phyloP scores from a whole-genome alignment of 352 stramenopile genomes.

The Phytophthora ramorum region DNA sequence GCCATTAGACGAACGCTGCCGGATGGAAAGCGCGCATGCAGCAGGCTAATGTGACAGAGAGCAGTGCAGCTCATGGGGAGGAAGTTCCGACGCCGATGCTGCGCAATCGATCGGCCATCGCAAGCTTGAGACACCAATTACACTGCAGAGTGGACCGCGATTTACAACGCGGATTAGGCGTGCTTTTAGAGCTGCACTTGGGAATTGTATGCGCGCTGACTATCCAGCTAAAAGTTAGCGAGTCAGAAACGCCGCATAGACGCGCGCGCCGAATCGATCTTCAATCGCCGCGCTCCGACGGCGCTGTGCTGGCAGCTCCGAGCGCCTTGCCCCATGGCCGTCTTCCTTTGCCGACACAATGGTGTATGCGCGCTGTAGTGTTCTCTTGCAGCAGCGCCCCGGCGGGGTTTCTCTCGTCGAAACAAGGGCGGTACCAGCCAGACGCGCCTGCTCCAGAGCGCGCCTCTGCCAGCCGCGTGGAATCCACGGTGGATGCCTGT shows the following conservation, averaged over 20 bases:
- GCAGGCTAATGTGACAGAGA: slow-evolving; percentile 20
- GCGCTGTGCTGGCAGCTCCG: slow-evolving; percentile 9
- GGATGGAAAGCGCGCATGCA: background rate
- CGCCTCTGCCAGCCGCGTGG: too few species aligned
- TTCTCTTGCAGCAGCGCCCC: too few species aligned
- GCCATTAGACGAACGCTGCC: background rate
- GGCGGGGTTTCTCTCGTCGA: background rate
- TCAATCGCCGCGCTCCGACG: slow-evolving; percentile 22
- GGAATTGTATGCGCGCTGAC: slow-evolving; percentile 12
- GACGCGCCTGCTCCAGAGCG: background rate
- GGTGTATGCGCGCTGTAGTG: too few species aligned
- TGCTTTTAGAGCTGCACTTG: slow-evolving; percentile 1
- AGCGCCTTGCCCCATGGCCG: too few species aligned
- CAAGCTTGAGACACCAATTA: background rate
- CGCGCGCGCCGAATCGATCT: slow-evolving; percentile 20
- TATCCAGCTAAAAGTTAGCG: slow-evolving; percentile 34
- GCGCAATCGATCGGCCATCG: background rate
- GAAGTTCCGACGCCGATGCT: slow-evolving; percentile 25
- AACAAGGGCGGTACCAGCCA: background rate
- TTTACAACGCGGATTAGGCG: slow-evolving; percentile 18
- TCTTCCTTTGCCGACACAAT: too few species aligned
- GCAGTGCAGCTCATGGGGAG: slow-evolving; percentile 23
- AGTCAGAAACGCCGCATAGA: slow-evolving; percentile 38
- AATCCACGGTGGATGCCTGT: too few species aligned
- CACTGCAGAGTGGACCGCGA: slow-evolving; percentile 8